Evolutionary conservation across 495 filamentous ascomycete species (phyloP).

Genomic region (Letharia columbiana): DNA sequence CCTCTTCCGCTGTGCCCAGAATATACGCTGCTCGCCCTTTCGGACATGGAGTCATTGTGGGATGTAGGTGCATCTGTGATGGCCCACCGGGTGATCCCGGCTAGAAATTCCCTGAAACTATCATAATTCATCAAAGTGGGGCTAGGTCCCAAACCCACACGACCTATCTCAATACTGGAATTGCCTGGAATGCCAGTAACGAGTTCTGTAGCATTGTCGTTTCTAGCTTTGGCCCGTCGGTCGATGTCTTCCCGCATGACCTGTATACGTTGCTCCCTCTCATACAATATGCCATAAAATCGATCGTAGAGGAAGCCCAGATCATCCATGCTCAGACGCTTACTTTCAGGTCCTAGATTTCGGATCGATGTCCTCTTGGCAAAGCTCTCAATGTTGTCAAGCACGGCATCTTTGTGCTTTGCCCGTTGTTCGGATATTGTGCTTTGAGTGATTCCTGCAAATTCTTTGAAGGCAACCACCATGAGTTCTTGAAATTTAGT

Average conservation of each 20-base stretch:
- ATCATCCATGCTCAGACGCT: conserved; percentile 75
- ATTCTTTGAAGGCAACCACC: conserved; percentile 98
- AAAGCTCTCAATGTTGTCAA: conserved; percentile 93
- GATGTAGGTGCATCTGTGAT: conserved; percentile 66
- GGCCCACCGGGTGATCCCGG: conserved; percentile 83
- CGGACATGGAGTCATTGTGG: conserved; percentile 43
- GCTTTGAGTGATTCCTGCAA: conserved; percentile 85
- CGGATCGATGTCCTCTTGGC: conserved; percentile 93
- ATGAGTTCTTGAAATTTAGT: conserved; percentile 96
- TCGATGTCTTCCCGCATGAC: conserved; percentile 68
- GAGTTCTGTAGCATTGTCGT: conserved; percentile 44
- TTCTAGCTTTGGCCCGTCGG: conserved; percentile 49
- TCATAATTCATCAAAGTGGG: conserved; percentile 91
- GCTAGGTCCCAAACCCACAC: conserved; percentile 84
- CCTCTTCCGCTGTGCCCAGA: conserved; percentile 45
- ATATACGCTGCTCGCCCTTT: conserved; percentile 46
- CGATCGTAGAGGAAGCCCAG: conserved; percentile 83
- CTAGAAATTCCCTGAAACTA: conserved; percentile 87
- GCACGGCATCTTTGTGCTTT: conserved; percentile 84
- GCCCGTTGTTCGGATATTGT: conserved; percentile 81
- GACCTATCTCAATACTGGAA: conserved; percentile 55
- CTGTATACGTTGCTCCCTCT: conserved; percentile 73
- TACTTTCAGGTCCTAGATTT: conserved; percentile 92
- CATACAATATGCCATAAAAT: conserved; percentile 85
- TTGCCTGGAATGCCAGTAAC: conserved; percentile 39